Evolutionary conservation across 768 basidiomycete species (phyloP).

Genomic region (Pleurotus citrinopileatus): DNA sequence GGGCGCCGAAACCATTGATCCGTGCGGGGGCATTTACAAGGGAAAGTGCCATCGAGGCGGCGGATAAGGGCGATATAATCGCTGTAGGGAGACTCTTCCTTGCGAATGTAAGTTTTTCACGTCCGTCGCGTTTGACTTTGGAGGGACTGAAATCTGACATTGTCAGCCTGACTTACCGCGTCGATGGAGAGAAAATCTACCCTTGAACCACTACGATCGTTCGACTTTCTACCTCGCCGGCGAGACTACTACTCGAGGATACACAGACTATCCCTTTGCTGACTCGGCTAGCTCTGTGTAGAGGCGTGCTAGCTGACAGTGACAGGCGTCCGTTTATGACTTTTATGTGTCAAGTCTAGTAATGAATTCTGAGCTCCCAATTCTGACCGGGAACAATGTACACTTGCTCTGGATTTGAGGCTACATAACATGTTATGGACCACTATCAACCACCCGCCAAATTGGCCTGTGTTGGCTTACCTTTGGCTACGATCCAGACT

Average conservation of each 20-base stretch:
- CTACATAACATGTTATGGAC: no score
- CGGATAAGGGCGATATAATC: not conserved
- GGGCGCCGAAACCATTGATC: not conserved
- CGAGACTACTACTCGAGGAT: not conserved
- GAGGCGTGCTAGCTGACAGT: no score
- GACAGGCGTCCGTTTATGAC: no score
- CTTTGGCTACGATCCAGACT: no score
- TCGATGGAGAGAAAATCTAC: not conserved
- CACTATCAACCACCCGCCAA: no score
- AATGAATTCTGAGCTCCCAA: no score
- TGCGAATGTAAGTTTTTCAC: not conserved
- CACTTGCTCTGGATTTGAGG: no score
- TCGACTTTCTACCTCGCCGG: not conserved
- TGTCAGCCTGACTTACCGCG: not conserved
- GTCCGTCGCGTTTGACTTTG: not conserved
- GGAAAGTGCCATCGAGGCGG: not conserved
- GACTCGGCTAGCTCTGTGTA: no score
- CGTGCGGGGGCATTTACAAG: not conserved
- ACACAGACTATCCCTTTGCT: not conserved
- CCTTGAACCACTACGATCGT: not conserved
- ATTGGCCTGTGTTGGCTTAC: no score
- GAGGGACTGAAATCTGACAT: not conserved
- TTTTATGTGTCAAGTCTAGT: no score
- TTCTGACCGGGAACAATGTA: no score
- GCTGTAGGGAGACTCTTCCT: not conserved